These are phyloP conservation scores for Helotiales sp. DNA, from an alignment of 2,329 filamentous ascomycete species.

Conservation along the genomic window DNA sequence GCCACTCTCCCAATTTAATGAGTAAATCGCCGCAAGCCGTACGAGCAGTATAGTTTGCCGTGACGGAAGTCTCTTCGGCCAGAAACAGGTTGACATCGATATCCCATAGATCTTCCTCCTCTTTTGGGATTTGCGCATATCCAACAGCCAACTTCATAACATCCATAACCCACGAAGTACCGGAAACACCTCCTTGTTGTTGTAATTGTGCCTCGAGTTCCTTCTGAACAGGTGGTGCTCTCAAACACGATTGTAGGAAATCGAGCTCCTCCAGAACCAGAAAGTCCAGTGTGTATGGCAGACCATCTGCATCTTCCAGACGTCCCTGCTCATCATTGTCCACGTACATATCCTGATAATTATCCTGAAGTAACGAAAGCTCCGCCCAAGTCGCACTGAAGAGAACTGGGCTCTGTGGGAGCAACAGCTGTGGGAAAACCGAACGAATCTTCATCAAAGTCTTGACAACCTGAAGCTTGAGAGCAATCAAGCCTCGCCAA, in stretches of 20 bases:
- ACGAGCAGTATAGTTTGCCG: constrained; percentile 92
- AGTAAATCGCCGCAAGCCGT: constrained; percentile 91
- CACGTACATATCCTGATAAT: constrained; percentile 86
- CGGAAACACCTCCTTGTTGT: constrained; percentile 61
- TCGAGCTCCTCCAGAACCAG: constrained; percentile 93
- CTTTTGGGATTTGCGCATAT: constrained; percentile 87
- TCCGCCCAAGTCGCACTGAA: constrained; percentile 93
- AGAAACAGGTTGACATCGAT: constrained; percentile 95
- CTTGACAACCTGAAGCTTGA: constrained; percentile 95
- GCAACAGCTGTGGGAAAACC: constrained; percentile 81
- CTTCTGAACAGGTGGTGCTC: constrained; percentile 84
- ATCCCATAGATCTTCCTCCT: constrained; percentile 95
- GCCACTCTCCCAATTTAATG: constrained; percentile 92
- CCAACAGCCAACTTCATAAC: constrained; percentile 84
- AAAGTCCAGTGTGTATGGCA: constrained; percentile 96
- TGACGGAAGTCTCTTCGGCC: constrained; percentile 92
- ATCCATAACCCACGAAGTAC: constrained; percentile 82
- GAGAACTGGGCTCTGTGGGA: constrained; percentile 79
- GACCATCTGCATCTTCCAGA: constrained; percentile 83
- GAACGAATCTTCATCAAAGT: constrained; percentile 86
- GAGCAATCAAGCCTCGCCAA: constrained; percentile 81
- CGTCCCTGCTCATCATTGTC: constrained; percentile 84
- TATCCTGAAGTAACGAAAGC: constrained; percentile 70
- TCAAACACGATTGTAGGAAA: constrained; percentile 88
- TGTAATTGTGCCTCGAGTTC: constrained; percentile 83